Conservation (phyloP, 345 rosid genomes). For the Rubroshorea leprosula region DNA sequence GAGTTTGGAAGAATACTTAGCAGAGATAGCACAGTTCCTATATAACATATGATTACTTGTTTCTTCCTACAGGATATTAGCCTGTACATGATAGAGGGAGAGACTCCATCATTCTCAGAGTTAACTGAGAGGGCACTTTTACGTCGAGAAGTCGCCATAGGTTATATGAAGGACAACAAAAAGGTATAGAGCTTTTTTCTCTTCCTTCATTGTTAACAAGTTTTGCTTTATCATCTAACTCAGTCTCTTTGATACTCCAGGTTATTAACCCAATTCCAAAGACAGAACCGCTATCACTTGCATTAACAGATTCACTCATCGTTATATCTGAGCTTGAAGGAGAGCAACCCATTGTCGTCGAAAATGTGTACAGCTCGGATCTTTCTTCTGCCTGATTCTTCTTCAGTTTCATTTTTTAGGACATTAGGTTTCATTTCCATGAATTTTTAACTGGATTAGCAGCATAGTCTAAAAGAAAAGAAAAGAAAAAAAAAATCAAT, state of each 20-base stretch:
- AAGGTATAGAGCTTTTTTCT: constrained; percentile 32
- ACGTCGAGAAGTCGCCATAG: constrained; percentile 85
- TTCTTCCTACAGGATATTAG: constrained; percentile 49
- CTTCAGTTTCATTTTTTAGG: too few relatives aligned
- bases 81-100: constrained; percentile 79
- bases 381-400: not conserved
- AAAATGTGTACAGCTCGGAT: not conserved
- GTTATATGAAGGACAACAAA: constrained; percentile 65
- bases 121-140: constrained; percentile 72
- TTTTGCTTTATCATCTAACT: too few relatives aligned
- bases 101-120: constrained; percentile 74
- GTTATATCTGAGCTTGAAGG: constrained; percentile 96
- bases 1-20: too few relatives aligned
- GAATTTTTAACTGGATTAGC: too few relatives aligned
- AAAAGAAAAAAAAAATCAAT: too few relatives aligned
- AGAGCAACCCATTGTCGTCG: constrained; percentile 42
- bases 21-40: too few relatives aligned
- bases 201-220: too few relatives aligned
- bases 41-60: not conserved
- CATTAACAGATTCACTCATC: constrained; percentile 57
- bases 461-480: too few relatives aligned
- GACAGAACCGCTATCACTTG: constrained; percentile 51
- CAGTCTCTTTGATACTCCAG: too few relatives aligned
- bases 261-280: constrained; percentile 73
- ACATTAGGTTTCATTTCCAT: too few relatives aligned